Percentiles rank a stretch among this genome's conserved stretches.
phyloP scores from a whole-genome alignment of 108 stramenopile species.

The Skeletonema marinoi region DNA sequence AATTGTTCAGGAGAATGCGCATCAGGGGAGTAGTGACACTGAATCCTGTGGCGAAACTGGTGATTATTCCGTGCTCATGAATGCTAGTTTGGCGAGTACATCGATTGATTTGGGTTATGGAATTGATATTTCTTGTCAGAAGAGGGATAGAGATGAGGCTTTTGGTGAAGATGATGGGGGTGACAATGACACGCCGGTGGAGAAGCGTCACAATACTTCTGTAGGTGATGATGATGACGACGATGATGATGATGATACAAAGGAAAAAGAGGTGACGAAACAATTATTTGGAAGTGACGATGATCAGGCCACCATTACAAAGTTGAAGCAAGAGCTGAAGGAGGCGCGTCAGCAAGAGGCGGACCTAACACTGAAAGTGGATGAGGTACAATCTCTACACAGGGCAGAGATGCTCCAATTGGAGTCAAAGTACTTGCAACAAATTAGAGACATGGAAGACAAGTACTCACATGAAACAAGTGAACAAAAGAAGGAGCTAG shows the following conservation, averaged over 20 bases:
- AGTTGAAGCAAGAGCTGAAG: conserved; percentile 46
- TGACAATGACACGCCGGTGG: neutral
- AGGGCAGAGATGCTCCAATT: conserved; percentile 75
- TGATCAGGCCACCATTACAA: conserved; percentile 21
- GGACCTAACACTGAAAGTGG: conserved; percentile 47
- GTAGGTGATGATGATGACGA: conserved; percentile 1
- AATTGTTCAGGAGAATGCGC: conserved; percentile 31
- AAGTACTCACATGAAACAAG: conserved; percentile 44
- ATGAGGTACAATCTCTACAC: conserved; percentile 52
- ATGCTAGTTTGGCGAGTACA: conserved; percentile 24
- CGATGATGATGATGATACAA: conserved; percentile 20
- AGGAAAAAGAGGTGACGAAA: neutral
- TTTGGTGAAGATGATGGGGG: conserved; percentile 17
- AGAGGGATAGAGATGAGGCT: conserved; percentile 11
- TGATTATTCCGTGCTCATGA: conserved; percentile 20
- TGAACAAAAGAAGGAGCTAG: conserved; percentile 44
- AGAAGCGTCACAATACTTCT: conserved; percentile 8
- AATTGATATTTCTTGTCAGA: conserved; percentile 16
- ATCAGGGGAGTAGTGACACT: conserved; percentile 4
- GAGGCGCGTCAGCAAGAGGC: conserved; percentile 53
- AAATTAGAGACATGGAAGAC: conserved; percentile 40
- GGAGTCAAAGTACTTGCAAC: conserved; percentile 50
- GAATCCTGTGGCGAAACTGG: conserved; percentile 28
- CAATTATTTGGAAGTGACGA: conserved; percentile 3
- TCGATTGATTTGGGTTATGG: conserved; percentile 8